These are phyloP conservation scores for Pistacia vera DNA, from an alignment of 345 rosid genomes.

Conservation along the genomic window DNA sequence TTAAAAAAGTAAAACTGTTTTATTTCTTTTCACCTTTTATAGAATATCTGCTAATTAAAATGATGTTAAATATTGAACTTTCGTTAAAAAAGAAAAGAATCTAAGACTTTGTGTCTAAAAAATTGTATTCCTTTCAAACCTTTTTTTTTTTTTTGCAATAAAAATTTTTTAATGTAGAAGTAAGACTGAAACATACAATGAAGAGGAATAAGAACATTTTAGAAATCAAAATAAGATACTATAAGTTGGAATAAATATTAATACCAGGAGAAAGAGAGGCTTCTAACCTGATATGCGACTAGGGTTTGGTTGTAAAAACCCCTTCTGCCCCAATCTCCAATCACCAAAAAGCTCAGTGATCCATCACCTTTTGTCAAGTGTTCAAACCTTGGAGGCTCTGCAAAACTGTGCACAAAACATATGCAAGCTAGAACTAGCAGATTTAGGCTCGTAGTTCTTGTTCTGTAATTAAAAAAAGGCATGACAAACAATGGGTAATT, in stretches of 20 bases:
- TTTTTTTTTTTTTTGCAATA: background rate
- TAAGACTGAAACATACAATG: background rate
- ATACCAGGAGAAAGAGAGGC: background rate
- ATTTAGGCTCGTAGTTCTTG: background rate
- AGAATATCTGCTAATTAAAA: too few species aligned
- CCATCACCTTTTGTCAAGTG: slow-evolving; percentile 53
- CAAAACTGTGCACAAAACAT: slow-evolving; percentile 11
- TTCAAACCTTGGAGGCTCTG: slow-evolving; percentile 43
- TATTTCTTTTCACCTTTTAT: too few species aligned
- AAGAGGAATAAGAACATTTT: too few species aligned
- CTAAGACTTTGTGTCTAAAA: background rate
- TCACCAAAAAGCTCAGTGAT: slow-evolving; percentile 60
- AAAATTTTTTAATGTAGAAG: background rate
- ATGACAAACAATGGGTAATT: slow-evolving; percentile 22
- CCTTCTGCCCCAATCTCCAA: slow-evolving; percentile 84
- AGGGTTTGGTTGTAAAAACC: slow-evolving; percentile 63
- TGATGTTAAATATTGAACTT: background rate
- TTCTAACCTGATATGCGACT: slow-evolving; percentile 67
- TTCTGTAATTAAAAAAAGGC: slow-evolving; percentile 19
- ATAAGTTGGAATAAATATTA: too few species aligned
- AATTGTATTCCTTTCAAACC: background rate
- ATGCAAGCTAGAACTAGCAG: background rate
- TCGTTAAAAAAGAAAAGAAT: too few species aligned
- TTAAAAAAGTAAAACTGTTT: too few species aligned
- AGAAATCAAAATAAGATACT: too few species aligned